Conservation (phyloP, 176 grass and related monocot species). For the Thalia dealbata region DNA sequence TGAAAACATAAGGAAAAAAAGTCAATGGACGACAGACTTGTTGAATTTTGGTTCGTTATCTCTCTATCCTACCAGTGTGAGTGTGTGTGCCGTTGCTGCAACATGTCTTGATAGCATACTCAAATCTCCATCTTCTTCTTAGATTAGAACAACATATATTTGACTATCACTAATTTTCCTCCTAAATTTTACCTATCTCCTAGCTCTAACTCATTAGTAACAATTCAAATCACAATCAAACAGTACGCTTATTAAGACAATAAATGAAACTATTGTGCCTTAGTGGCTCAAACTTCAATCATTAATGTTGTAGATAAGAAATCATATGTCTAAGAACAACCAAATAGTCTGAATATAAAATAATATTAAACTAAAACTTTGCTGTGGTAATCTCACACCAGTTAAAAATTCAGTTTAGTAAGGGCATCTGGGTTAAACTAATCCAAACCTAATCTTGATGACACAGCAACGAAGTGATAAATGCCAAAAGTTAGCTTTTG, state of each 20-base stretch:
- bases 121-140: background rate
- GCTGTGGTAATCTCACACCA: background rate
- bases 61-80: background rate
- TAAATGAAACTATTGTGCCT: too few species aligned
- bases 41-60: background rate
- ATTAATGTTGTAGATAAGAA: too few species aligned
- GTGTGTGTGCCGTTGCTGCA: background rate
- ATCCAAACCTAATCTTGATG: background rate
- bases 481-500: conserved; percentile 3
- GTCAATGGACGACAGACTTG: background rate
- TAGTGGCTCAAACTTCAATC: too few species aligned
- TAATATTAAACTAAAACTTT: background rate
- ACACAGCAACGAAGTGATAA: background rate
- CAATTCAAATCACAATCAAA: background rate
- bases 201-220: background rate
- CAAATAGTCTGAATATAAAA: too few species aligned
- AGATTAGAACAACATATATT: background rate
- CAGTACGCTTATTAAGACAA: too few species aligned
- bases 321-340: too few species aligned
- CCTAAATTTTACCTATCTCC: background rate
- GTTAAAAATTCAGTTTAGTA: background rate
- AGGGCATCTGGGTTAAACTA: background rate
- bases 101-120: background rate
- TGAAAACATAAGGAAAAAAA: background rate
- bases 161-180: background rate